Base-by-base conservation (phyloP, 108 stramenopile genomes). In the Nitzschia sp. region DNA sequence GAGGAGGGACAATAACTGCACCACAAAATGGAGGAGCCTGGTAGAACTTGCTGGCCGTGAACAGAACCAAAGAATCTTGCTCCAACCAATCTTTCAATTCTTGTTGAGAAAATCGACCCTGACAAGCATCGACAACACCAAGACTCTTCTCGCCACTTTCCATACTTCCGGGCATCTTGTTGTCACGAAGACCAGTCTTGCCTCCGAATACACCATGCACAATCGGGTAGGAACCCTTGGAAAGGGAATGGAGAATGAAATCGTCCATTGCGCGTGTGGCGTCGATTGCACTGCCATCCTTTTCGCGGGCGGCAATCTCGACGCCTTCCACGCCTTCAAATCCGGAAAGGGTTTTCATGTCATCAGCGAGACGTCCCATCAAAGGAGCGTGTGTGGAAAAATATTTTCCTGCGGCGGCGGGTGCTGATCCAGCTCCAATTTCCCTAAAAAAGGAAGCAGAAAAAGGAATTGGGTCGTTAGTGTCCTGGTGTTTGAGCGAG, bases 151-250 rank as follows among this genome's bases (percentile, higher is more conserved):
- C 63, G 11, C 87, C 83, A 25, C 45, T 60, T 34, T 81, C 82
- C n/a, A 65, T 3, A 58, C 84, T 88, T 31, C 50, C 62, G 31
- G 87, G 84, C 87, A 88, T 83, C 34, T 53, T 58, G 21, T 54
- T 58, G 55, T 85, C 84, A 50, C 87, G 62, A 25, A 88, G 38
- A 23, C 87, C 87, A 48, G 87, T 88, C 78, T 88, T 88, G 16
- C 87, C 87, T 44, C 87, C 87, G 58, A 88, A 88, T 16, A 88
- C 87, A 45, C 84, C 87, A 56, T 88, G 87, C 0, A 81, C 65
- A 54, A 88, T 85, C 6, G 85, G 81, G 30, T 80, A 86, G 0
- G 62, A 23, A 59, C 80, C 74, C n/a, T 55, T 60, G 11, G 72
- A 48, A 31, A 56, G 15, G 25, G 61, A 45, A 16, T 52, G 28